Evolutionary conservation across 805 yeast genomes (phyloP).

Genomic region (Ogataea methylovora): DNA sequence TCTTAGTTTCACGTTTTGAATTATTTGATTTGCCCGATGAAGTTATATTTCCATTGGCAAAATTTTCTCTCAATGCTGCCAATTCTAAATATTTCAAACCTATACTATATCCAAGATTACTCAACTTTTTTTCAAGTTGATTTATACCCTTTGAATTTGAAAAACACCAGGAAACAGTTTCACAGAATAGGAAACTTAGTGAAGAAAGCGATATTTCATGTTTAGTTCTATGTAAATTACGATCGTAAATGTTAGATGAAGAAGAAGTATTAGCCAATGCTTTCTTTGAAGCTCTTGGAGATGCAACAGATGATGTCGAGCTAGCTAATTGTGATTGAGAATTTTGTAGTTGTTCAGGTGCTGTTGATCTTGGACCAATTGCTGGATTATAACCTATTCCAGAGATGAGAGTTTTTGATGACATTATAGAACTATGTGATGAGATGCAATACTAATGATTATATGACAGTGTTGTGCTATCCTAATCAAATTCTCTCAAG

Average conservation of each 20-base stretch:
- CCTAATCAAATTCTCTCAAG: no score
- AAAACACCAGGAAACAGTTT: conserved; percentile 60
- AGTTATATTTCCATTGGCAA: conserved; percentile 24
- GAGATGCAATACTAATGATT: conserved; percentile 10
- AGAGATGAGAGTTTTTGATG: conserved; percentile 10
- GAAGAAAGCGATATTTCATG: conserved; percentile 63
- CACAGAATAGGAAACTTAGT: conserved; percentile 62
- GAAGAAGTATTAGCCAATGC: background rate
- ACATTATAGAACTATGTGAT: conserved; percentile 5
- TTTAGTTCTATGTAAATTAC: conserved; percentile 55
- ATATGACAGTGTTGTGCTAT: no score
- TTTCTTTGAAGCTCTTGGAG: background rate
- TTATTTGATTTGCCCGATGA: conserved; percentile 57
- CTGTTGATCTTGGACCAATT: conserved; percentile 22
- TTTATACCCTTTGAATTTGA: conserved; percentile 56
- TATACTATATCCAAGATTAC: conserved; percentile 68
- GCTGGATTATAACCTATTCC: conserved; percentile 23
- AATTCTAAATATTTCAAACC: conserved; percentile 70
- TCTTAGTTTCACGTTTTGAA: conserved; percentile 53
- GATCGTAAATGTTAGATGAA: conserved; percentile 49
- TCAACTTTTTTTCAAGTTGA: conserved; percentile 53
- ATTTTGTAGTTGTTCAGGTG: conserved; percentile 6
- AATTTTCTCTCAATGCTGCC: conserved; percentile 59
- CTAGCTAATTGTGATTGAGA: conserved; percentile 1
- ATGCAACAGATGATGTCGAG: conserved; percentile 1